phyloP scores from a whole-genome alignment of 1,139 yeast genomes.

The Sugiyamaella japonica region DNA sequence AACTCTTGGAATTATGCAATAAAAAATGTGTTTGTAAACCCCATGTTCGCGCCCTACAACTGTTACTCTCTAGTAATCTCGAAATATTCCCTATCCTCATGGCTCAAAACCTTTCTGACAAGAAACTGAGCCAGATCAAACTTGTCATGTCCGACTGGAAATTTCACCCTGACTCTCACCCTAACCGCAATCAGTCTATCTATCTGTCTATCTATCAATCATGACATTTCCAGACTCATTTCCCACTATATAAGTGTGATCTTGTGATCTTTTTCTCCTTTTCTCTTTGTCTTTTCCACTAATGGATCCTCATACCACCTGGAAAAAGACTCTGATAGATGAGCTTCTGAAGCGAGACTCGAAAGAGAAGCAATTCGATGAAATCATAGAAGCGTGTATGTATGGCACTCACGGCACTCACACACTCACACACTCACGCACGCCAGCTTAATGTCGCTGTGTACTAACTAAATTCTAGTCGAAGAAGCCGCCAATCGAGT shows the following conservation, averaged over 20 bases:
- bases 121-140: background rate
- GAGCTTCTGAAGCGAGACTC: conserved; percentile 32
- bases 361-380: conserved; percentile 30
- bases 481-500: conserved; percentile 26
- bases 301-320: conserved; percentile 2
- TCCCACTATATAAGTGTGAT: background rate
- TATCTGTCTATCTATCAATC: background rate
- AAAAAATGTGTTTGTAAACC: background rate
- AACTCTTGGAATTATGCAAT: background rate
- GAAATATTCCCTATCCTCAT: background rate
- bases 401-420: too few relatives aligned
- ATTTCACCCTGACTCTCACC: background rate
- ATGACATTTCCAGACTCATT: background rate
- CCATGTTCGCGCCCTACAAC: background rate
- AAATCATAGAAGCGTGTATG: conserved; percentile 31
- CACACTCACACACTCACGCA: too few relatives aligned
- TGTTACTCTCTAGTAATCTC: background rate
- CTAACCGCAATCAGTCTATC: background rate
- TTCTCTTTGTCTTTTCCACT: too few relatives aligned
- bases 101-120: background rate
- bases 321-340: conserved; percentile 36
- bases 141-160: background rate
- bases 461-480: conserved; percentile 14
- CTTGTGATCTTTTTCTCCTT: background rate
- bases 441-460: too few relatives aligned